Conservation (phyloP, 176 grass and related monocot species). For the Eragrostis nindensis region DNA sequence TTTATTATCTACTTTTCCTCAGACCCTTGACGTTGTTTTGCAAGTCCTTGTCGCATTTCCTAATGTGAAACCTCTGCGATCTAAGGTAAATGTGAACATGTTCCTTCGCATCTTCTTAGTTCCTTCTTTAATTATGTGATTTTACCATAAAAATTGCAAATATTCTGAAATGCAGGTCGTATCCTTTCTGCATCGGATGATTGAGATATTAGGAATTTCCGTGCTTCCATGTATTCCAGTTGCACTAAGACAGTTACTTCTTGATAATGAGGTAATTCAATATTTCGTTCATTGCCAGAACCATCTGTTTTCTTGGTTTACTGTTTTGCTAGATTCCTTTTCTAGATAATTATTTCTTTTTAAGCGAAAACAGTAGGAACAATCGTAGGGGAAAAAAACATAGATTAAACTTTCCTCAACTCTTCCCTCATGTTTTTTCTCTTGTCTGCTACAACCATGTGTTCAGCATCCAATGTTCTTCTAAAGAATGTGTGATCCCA, state of each 20-base stretch:
- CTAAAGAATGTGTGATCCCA: no score
- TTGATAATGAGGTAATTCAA: constrained; percentile 79
- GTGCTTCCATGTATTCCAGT: constrained; percentile 76
- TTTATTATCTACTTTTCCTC: constrained; percentile 35
- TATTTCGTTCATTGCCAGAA: constrained; percentile 13
- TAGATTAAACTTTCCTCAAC: neutral
- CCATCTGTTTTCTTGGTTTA: constrained; percentile 31
- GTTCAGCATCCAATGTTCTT: no score
- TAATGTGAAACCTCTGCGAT: constrained; percentile 65
- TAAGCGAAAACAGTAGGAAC: no score
- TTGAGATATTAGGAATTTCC: constrained; percentile 88
- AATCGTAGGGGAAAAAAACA: no score
- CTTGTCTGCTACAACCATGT: neutral
- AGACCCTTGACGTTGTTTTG: constrained; percentile 84
- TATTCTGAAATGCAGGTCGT: constrained; percentile 64
- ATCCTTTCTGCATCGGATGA: constrained; percentile 96
- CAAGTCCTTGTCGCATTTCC: constrained; percentile 81
- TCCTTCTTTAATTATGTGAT: constrained; percentile 30
- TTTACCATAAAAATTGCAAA: constrained; percentile 35
- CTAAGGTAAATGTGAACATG: constrained; percentile 66
- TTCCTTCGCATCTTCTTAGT: constrained; percentile 34
- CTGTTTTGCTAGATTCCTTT: constrained; percentile 7
- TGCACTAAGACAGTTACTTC: constrained; percentile 75
- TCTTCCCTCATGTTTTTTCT: neutral
- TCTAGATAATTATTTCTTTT: neutral